Evolutionary conservation across 352 stramenopile genomes (phyloP), one percentile per base, ranked within the genome.

Genomic region (Pythium periplocum): DNA sequence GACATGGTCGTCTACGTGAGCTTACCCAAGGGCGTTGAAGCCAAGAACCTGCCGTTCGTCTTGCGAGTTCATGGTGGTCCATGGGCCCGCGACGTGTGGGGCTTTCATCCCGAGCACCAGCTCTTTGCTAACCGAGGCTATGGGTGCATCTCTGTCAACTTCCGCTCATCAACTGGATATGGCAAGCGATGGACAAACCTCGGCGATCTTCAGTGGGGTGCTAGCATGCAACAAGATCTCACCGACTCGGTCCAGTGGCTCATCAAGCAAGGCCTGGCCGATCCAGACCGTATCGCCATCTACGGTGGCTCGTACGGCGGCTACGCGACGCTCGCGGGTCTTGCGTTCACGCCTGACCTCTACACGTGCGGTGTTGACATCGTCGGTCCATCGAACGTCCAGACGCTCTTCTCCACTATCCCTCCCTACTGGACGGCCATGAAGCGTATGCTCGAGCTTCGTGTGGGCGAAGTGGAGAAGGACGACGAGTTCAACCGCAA

Each of bases 321-420:
- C 40, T 91, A 93, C 61, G 76, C 78, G 4, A 75, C 68, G 45
- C 65, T 93, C 4, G 79, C 79, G 6, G 79, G 65, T 0, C 49
- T 93, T 6, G 76, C 82, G 32, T 93, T 93, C 57, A 93, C 78
- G 38, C 82, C 82, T 1, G 82, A 93, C 32, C 39, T 93, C n/a
- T 90, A 85, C 44, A 71, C 67, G 34, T 93, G 80, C 51, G 83
- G 83, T 43, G 71, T 93, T 2, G 80, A 91, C 51, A 80, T 93
- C 51, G 83, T 91, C 9, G 73, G 75, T 17, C 65, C 66, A 31
- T 79, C 69, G 32, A 67, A 79, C 59, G 59, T 62, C 43, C 63
- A 75, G 48, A 80, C 69, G 38, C 64, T 83, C 6, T 59, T 83
- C 11, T 53, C 64, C 12, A 71, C 59, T 26, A 75, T 75, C 34